These are phyloP conservation scores for Tarenaya hassleriana DNA, from an alignment of 345 rosid species.

Conservation along the genomic window DNA sequence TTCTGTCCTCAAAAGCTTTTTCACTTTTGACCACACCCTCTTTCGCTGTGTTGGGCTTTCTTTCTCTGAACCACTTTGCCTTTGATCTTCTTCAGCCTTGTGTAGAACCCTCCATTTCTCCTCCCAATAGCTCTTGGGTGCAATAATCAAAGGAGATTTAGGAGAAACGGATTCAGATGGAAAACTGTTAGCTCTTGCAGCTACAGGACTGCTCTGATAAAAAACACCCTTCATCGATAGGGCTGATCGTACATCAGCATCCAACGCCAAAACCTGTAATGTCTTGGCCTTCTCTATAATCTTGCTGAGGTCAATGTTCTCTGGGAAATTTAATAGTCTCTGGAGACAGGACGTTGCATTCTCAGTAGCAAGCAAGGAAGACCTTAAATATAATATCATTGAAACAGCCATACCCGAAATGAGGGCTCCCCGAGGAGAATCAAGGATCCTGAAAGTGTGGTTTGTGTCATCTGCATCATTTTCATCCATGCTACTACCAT, in stretches of 20 bases:
- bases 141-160: conserved; percentile 46
- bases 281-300: conserved; percentile 55
- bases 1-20: conserved; percentile 56
- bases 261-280: conserved; percentile 48
- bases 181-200: conserved; percentile 39
- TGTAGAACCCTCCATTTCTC: conserved; percentile 80
- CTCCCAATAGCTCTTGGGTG: conserved; percentile 92
- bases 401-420: conserved; percentile 64
- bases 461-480: conserved; percentile 25
- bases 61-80: conserved; percentile 32
- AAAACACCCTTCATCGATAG: conserved; percentile 15
- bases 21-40: conserved; percentile 70
- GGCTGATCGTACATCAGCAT: conserved; percentile 27
- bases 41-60: conserved; percentile 39
- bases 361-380: conserved; percentile 81
- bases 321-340: conserved; percentile 70
- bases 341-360: conserved; percentile 74
- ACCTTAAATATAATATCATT: conserved; percentile 67
- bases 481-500: conserved; percentile 21
- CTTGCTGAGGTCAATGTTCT: conserved; percentile 45
- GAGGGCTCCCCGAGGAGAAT: conserved; percentile 61
- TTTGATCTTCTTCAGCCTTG: conserved; percentile 57
- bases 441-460: conserved; percentile 35
- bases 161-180: conserved; percentile 54
- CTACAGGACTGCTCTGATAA: conserved; percentile 9